Base-by-base conservation (phyloP, 257 asterid genomes). In the Nyctanthes arbortristis region DNA sequence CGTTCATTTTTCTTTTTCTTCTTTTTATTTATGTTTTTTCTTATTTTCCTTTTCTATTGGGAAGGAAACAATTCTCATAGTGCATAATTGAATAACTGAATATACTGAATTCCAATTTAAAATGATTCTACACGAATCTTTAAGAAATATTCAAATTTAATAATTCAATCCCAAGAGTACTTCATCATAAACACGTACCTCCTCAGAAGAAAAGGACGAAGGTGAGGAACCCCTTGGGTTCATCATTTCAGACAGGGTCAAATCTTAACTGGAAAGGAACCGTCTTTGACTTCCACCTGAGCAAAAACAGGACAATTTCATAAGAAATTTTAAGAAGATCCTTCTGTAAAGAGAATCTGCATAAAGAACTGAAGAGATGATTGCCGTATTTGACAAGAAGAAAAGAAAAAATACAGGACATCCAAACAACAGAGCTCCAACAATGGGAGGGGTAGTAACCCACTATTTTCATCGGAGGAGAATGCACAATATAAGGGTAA, bases 171-270 rank as follows among this genome's bases (percentile, higher is more conserved):
- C 25, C 68, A 65, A 40, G 40, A 64, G 60, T 79, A 89, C 98
- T 95, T 89, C 95, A 72, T 86, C 90, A 14, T 75, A 75, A 67
- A 80, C 80, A 59, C 73, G 72, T 65, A 78, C 56, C 61, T 89
- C 95, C 82, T 89, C 96, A 2, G 87, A 80, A 70, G 84, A 85
- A 78, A 84, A 84, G 29, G 96, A 89, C 57, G 95, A 79, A 14
- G 93, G 88, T 69, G 98, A 80, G 67, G 81, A 79, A 28, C 88
- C 89, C 70, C 77, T 77, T n/a, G 79, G 81, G 31, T 87, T 91
- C 87, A 77, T 85, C 79, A 80, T 81, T 75, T 74, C 81, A 63
- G 85, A 81, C 55, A 83, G 82, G 68, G 71, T 9, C 62, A 36
- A 66, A 67, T 67, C 72, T 75, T 65, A 64, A 61, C 73, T 73